A percentile compares a stretch with the other conserved stretches of the same genome.
phyloP scores from a whole-genome alignment of 345 rosid species.

The Heritiera fomes region DNA sequence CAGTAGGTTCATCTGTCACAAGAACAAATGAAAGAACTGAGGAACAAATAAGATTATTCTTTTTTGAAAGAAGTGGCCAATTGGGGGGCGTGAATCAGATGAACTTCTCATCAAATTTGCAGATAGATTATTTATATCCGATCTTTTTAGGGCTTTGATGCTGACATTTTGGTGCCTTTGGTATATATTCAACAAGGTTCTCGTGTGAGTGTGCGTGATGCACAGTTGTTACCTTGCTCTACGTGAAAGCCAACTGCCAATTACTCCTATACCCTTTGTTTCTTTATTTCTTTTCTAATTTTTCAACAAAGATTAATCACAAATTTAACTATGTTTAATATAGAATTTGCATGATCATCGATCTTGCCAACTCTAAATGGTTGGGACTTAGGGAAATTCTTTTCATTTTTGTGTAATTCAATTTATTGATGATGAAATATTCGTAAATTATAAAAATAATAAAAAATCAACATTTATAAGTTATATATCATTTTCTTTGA shows the following conservation, averaged over 20 bases:
- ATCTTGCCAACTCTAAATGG: neutral
- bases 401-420: neutral
- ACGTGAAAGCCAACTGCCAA: neutral
- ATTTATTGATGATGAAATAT: neutral
- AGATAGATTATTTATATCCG: neutral
- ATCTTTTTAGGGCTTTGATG: neutral
- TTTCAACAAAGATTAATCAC: neutral
- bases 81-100: neutral
- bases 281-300: neutral
- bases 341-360: neutral
- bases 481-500: too few relatives aligned
- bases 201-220: neutral
- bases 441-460: too few relatives aligned
- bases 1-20: too few relatives aligned
- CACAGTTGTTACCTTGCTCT: neutral
- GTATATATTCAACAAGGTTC: neutral
- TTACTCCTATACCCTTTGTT: neutral
- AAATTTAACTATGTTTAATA: neutral
- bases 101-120: neutral
- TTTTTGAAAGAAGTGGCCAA: neutral
- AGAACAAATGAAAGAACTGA: too few relatives aligned
- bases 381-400: too few relatives aligned
- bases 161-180: neutral
- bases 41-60: too few relatives aligned
- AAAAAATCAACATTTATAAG: too few relatives aligned